phyloP scores from a whole-genome alignment of 2,329 filamentous ascomycete genomes.

The Xylariales sp. region DNA sequence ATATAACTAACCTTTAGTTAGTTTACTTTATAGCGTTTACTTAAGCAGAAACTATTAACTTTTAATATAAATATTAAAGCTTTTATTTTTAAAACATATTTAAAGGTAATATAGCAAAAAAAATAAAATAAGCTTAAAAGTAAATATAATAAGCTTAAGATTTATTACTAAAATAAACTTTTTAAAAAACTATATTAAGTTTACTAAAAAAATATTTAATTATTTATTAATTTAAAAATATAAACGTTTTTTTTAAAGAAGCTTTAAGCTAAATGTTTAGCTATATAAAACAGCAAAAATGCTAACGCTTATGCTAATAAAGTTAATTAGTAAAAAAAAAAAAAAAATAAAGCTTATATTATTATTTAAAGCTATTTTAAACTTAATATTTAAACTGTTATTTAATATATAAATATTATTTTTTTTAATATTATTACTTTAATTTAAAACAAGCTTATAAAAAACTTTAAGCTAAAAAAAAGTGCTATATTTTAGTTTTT shows the following conservation, averaged over 20 bases:
- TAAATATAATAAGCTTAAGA: background rate
- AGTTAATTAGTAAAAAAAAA: background rate
- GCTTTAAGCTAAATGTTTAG: background rate
- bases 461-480: background rate
- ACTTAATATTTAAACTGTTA: background rate
- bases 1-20: no score
- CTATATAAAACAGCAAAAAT: background rate
- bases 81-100: background rate
- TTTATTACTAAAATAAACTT: background rate
- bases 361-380: background rate
- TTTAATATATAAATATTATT: background rate
- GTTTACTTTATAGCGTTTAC: no score
- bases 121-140: background rate
- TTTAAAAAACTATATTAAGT: slow-evolving; percentile 2
- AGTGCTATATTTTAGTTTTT: background rate
- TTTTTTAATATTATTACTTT: background rate
- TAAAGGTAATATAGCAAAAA: background rate
- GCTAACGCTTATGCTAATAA: no score
- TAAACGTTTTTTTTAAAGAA: background rate
- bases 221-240: background rate
- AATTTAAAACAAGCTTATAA: background rate
- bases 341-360: background rate
- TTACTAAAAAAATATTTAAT: background rate
- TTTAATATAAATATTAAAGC: background rate
- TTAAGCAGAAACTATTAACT: background rate